A percentile compares a stretch with the other conserved stretches of the same genome.
phyloP scores from a whole-genome alignment of 306 rosid species.

The Prunus padus region DNA sequence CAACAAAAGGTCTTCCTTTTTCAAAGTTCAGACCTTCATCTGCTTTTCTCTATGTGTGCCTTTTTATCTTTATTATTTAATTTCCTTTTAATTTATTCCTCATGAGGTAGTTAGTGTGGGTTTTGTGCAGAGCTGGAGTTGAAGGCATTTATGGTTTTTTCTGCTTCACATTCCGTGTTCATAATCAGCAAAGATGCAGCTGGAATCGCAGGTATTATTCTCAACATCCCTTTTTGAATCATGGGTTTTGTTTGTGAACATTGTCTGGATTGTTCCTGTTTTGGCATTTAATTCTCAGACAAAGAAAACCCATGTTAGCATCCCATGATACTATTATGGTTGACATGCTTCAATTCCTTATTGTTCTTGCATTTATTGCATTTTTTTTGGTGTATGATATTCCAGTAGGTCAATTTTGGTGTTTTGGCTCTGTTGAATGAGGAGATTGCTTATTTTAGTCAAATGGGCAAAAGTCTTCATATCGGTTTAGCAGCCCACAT shows the following conservation, averaged over 20 bases:
- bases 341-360: neutral
- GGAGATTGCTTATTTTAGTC: neutral
- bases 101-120: neutral
- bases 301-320: slow-evolving; percentile 1
- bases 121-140: slow-evolving; percentile 8
- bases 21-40: too few relatives aligned
- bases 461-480: slow-evolving; percentile 2
- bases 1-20: too few relatives aligned
- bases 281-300: neutral
- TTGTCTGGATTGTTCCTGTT: slow-evolving; percentile 10
- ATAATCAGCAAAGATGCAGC: slow-evolving; percentile 58
- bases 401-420: neutral
- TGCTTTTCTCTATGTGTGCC: too few relatives aligned
- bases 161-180: slow-evolving; percentile 18
- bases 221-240: slow-evolving; percentile 6
- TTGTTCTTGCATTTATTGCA: neutral
- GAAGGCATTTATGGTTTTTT: slow-evolving; percentile 45
- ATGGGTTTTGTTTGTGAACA: slow-evolving; percentile 4
- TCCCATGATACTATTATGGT: neutral
- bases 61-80: too few relatives aligned
- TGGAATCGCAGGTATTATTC: slow-evolving; percentile 74
- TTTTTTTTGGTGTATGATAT: neutral
- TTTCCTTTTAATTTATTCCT: too few relatives aligned
- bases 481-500: neutral
- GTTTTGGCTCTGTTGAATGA: slow-evolving; percentile 1